phyloP scores from a whole-genome alignment of 331 rosid species.

The Acacia pycnantha region DNA sequence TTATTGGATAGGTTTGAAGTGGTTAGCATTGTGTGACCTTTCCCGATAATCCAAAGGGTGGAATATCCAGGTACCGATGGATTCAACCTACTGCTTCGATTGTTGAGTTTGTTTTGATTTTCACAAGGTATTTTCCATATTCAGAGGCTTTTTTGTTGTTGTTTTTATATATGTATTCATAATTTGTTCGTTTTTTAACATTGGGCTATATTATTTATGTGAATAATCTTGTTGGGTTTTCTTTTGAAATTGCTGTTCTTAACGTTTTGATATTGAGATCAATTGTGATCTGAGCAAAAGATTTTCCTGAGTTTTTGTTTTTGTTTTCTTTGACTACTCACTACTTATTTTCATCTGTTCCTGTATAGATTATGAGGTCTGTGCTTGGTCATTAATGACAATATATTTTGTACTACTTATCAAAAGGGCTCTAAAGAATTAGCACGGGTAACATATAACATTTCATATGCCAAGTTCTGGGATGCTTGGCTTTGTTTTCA shows the following conservation, averaged over 20 bases:
- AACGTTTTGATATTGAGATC: not conserved
- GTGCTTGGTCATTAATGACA: too few relatives aligned
- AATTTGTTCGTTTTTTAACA: too few relatives aligned
- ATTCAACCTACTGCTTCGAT: constrained; percentile 12
- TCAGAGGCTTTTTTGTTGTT: not conserved
- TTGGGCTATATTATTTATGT: not conserved
- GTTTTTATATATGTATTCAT: not conserved
- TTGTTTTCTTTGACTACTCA: not conserved
- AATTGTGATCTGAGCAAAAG: not conserved
- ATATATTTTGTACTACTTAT: not conserved
- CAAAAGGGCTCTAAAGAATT: not conserved
- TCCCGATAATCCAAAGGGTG: constrained; percentile 25
- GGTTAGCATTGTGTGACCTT: constrained; percentile 43
- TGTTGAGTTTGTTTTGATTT: constrained; percentile 4
- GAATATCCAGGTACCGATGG: constrained; percentile 34
- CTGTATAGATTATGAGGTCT: too few relatives aligned
- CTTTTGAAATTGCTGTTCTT: not conserved
- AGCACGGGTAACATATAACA: not conserved
- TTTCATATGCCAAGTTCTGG: constrained; percentile 1
- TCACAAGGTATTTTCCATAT: not conserved
- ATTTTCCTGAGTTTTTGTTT: not conserved
- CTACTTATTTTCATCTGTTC: constrained; percentile 10
- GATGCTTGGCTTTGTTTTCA: not conserved
- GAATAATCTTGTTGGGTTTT: not conserved
- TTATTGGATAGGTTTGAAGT: constrained; percentile 31